Evolutionary conservation across 805 yeast species (phyloP), one percentile per base, ranked within the genome.

Genomic region (Candida multigemmis): DNA sequence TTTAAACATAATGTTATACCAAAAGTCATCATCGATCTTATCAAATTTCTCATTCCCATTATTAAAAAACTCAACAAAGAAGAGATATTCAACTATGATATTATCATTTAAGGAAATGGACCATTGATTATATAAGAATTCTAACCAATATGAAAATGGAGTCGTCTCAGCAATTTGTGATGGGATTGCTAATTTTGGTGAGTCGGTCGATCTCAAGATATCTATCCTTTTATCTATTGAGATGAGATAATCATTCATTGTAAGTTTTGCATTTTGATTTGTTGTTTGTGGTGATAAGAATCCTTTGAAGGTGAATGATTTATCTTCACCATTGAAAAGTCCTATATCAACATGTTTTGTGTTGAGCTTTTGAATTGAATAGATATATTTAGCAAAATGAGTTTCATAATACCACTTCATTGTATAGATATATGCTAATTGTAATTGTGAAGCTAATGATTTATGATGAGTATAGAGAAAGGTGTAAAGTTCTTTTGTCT

Each of bases 381-480:
- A 71, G 20, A 77, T 51, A 53, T 86, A 87, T 36, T 86, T 72
- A 11, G 77, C 74, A 44, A 87, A 89, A 39, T 81, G 71, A 31
- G 79, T 69, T 32, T 68, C 64, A 49, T 91, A 91, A 56, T 89
- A 91, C 98, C 98, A 91, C 42, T 71, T 64, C 83, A 91, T 87
- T 3, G 97, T 89, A 42, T 75, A 76, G 12, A 77, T 57, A 48
- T 91, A 91, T 0, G 96, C 97, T 41, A 70, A 69, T 29, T 75
- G 67, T 21, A 91, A 63, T 43, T 84, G 91, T 10, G 57, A 47
- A 0, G 94, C 89, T 29, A 91, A 54, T 5, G 73, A 64, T 6
- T 68, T 63, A 31, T 80, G 71, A 26, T 73, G 69, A 4, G 53
- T 42, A 4, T 59, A 48, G 20, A 89, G 48, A 33, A 82, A 85